phyloP scores from a whole-genome alignment of 352 stramenopile genomes.

The Saprolegnia parasitica region DNA sequence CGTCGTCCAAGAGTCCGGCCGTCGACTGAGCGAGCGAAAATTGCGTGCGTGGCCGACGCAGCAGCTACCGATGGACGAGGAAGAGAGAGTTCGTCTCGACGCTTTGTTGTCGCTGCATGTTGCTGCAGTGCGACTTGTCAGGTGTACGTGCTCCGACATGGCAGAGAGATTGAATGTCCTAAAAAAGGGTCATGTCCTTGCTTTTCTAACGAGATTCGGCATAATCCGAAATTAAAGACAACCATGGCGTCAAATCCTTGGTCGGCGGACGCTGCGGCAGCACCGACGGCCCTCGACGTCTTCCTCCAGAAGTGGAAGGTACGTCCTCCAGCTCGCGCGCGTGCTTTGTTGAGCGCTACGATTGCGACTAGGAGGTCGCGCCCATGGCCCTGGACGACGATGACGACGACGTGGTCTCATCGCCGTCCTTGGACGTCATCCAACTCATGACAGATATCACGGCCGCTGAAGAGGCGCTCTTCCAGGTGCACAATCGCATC shows the following conservation, averaged over 20 bases:
- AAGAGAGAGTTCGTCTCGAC: no score
- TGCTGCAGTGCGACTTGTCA: no score
- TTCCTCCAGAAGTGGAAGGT: conserved; percentile 10
- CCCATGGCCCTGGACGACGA: background rate
- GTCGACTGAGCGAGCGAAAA: no score
- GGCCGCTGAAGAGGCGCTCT: background rate
- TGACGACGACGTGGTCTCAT: background rate
- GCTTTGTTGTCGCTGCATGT: no score
- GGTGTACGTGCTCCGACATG: no score
- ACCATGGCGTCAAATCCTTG: conserved; percentile 4
- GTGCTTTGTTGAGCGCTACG: no score
- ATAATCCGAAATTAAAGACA: background rate
- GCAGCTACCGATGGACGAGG: no score
- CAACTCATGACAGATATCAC: conserved; percentile 1
- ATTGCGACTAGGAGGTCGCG: background rate
- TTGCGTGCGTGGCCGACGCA: no score
- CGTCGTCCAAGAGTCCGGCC: no score
- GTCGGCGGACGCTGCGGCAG: background rate
- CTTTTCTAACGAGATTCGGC: background rate
- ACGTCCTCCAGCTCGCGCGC: background rate
- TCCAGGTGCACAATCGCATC: background rate
- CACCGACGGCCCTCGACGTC: background rate
- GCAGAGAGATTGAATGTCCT: background rate
- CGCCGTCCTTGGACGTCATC: background rate
- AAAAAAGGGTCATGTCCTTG: background rate